These are phyloP conservation scores for Peziza echinospora DNA, from an alignment of 495 filamentous ascomycete genomes.

Conservation along the genomic window DNA sequence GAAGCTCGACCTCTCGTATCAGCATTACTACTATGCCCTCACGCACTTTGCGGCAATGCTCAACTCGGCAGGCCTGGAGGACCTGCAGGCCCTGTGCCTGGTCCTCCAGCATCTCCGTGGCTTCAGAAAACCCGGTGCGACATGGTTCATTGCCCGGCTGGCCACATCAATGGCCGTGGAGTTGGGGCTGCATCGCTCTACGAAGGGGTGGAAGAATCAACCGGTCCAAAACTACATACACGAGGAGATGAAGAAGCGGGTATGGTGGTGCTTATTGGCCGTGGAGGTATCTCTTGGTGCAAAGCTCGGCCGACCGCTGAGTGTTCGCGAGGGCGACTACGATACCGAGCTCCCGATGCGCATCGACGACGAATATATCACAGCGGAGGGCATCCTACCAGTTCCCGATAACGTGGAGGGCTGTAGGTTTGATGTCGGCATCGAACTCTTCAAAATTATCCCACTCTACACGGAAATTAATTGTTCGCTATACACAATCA, in stretches of 20 bases:
- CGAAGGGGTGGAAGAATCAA: conserved; percentile 33
- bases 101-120: conserved; percentile 46
- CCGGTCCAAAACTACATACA: conserved; percentile 34
- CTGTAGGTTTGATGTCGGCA: conserved; percentile 42
- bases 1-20: conserved; percentile 32
- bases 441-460: conserved; percentile 36
- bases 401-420: conserved; percentile 31
- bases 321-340: conserved; percentile 44
- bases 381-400: conserved; percentile 26
- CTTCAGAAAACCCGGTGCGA: conserved; percentile 58
- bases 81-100: conserved; percentile 48
- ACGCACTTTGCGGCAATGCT: conserved; percentile 42
- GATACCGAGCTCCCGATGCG: conserved; percentile 52
- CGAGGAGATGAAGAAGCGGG: conserved; percentile 52
- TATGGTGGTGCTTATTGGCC: conserved; percentile 47
- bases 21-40: conserved; percentile 54
- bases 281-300: conserved; percentile 44
- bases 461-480: conserved; percentile 49
- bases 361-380: conserved; percentile 38
- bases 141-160: conserved; percentile 37
- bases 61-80: conserved; percentile 34
- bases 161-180: conserved; percentile 46
- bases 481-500: conserved; percentile 44
- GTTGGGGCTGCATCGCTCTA: conserved; percentile 47
- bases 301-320: conserved; percentile 55